Conservation (phyloP, 140 eudicot genomes). For the Ambrosia hybrid region DNA sequence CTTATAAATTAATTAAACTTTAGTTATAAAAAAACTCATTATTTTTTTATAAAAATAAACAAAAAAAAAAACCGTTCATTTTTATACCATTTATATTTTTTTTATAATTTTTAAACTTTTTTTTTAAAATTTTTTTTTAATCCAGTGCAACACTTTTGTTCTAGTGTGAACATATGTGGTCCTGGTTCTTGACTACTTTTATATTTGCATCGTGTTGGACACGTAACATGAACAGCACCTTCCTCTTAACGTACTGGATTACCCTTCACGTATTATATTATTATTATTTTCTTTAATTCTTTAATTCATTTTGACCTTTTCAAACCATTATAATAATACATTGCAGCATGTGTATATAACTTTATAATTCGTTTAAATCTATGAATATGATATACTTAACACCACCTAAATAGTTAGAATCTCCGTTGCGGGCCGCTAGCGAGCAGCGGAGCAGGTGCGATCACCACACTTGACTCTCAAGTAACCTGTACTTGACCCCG, state of each 20-base stretch:
- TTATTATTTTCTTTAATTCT: background rate
- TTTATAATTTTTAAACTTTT: no score
- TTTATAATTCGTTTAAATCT: background rate
- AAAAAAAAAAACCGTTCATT: no score
- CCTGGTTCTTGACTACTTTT: slow-evolving; percentile 12
- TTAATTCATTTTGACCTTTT: background rate
- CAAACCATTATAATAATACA: background rate
- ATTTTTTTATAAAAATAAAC: no score
- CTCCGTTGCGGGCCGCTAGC: no score
- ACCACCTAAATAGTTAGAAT: no score
- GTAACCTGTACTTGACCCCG: no score
- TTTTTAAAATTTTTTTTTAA: no score
- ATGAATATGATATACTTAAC: no score
- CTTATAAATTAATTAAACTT: background rate
- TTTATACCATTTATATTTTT: background rate
- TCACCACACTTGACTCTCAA: no score
- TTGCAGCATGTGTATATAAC: background rate
- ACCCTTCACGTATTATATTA: background rate
- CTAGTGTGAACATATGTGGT: background rate
- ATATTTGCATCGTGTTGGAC: slow-evolving; percentile 14
- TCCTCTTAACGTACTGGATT: slow-evolving; percentile 11
- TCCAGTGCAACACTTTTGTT: background rate
- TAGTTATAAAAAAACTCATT: background rate
- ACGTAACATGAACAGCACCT: slow-evolving; percentile 18
- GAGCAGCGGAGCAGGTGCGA: no score